Evolutionary conservation across 768 basidiomycete species (phyloP).

Genomic region (Cantharellus anzutake): DNA sequence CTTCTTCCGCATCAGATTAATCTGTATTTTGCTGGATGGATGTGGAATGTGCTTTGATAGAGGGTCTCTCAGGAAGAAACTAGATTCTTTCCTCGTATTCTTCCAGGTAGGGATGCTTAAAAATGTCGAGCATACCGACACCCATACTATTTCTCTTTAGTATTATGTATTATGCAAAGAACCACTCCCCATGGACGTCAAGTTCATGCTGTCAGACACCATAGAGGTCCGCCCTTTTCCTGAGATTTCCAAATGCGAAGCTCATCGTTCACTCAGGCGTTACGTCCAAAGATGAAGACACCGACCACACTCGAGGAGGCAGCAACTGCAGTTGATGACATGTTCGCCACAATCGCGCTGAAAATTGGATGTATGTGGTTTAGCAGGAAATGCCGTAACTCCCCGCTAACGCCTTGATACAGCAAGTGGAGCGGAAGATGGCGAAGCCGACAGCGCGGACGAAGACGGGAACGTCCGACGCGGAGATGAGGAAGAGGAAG

Average conservation of each 20-base stretch:
- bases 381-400: background rate
- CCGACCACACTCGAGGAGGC: slow-evolving; percentile 72
- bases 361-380: slow-evolving; percentile 19
- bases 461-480: slow-evolving; percentile 18
- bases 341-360: slow-evolving; percentile 53
- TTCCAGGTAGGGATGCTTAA: slow-evolving; percentile 52
- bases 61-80: slow-evolving; percentile 77
- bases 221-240: slow-evolving; percentile 39
- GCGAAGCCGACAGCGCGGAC: slow-evolving; percentile 35
- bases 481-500: slow-evolving; percentile 10
- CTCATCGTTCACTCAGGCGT: slow-evolving; percentile 29
- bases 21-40: slow-evolving; percentile 84
- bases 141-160: slow-evolving; percentile 15
- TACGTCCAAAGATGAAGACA: slow-evolving; percentile 63
- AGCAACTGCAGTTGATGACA: slow-evolving; percentile 73
- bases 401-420: slow-evolving; percentile 24
- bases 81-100: slow-evolving; percentile 82
- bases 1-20: slow-evolving; percentile 82
- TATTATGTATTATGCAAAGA: slow-evolving; percentile 85
- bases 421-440: slow-evolving; percentile 26
- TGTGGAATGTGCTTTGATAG: slow-evolving; percentile 97
- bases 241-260: slow-evolving; percentile 1
- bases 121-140: slow-evolving; percentile 12
- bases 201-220: slow-evolving; percentile 92
- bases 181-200: slow-evolving; percentile 87